Base-by-base conservation (phyloP, 305 asterid genomes). In the Withania somnifera region DNA sequence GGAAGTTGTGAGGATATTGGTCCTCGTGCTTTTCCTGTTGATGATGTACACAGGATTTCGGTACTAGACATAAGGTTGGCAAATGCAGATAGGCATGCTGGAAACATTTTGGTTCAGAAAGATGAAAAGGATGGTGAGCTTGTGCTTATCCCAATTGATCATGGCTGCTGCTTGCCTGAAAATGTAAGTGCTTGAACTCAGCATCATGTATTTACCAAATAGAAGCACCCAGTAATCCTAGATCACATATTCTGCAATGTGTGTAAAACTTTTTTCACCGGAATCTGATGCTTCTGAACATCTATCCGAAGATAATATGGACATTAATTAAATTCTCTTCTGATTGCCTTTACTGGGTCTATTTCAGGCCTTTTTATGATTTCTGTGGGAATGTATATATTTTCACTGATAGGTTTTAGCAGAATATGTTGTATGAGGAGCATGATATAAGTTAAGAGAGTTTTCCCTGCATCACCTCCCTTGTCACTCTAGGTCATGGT, bases 1-100 rank as follows among this genome's bases (percentile, higher is more conserved):
- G 91, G 89, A 76, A 88, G 91, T 78, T 86, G 88, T 11, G 88
- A 88, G 85, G 91, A 88, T 63, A 84, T 87, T 86, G 91, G 89
- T 80, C 87, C 91, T 24, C 19, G 75, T 36, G 75, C 42, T 60
- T 88, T 85, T 82, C 88, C 90, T 0, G 84, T 87, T 22, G 85
- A 83, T 56, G 91, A 85, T 56, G 88, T 88, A 24, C 91, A 88
- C 77, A 88, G 84, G 83, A 85, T 88, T 42, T 79, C 87, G 15
- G 90, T 88, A 10, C 60, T 87, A 60, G 91, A 87, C 64, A 88
- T 88, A 17, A 76, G 91, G 79, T 79, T 86, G 80, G 91, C 91
- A 28, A 86, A 86, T 79, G 85, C 85, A 40, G 89, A 86, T 42
- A 85, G 89, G 81, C 91, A 88, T 57, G 87, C 87, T 11, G 91